phyloP scores from a whole-genome alignment of 306 rosid species.

The Hylodesmum podocarpum region DNA sequence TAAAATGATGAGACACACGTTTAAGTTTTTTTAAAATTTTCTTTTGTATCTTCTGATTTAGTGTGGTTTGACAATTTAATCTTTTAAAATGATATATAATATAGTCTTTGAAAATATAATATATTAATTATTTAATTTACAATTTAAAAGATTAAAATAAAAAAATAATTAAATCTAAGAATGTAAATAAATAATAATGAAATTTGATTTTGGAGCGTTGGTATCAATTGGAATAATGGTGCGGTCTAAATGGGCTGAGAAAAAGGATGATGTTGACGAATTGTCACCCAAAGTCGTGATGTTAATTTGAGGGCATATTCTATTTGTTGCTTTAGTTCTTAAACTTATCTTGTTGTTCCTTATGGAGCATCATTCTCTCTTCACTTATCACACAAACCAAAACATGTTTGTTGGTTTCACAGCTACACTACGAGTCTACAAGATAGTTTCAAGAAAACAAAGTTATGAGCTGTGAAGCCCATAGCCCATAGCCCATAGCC shows the following conservation, averaged over 20 bases:
- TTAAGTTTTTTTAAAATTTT: too few relatives aligned
- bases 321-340: constrained; percentile 20
- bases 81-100: too few relatives aligned
- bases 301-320: constrained; percentile 18
- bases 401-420: not conserved
- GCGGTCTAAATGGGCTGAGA: constrained; percentile 32
- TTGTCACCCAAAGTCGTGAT: not conserved
- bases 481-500: not conserved
- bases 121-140: too few relatives aligned
- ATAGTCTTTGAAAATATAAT: too few relatives aligned
- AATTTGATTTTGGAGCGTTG: too few relatives aligned
- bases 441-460: not conserved
- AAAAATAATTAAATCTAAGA: too few relatives aligned
- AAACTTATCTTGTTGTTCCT: constrained; percentile 22
- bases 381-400: not conserved
- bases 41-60: too few relatives aligned
- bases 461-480: not conserved
- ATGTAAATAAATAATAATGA: too few relatives aligned
- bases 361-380: constrained; percentile 17
- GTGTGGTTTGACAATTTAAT: too few relatives aligned
- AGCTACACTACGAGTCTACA: not conserved
- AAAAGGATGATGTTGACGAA: constrained; percentile 28
- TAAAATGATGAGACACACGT: too few relatives aligned
- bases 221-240: constrained; percentile 11
- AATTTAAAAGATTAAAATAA: too few relatives aligned